Conservation (phyloP, 164 flowering plant species). For the Taxillus chinensis region DNA sequence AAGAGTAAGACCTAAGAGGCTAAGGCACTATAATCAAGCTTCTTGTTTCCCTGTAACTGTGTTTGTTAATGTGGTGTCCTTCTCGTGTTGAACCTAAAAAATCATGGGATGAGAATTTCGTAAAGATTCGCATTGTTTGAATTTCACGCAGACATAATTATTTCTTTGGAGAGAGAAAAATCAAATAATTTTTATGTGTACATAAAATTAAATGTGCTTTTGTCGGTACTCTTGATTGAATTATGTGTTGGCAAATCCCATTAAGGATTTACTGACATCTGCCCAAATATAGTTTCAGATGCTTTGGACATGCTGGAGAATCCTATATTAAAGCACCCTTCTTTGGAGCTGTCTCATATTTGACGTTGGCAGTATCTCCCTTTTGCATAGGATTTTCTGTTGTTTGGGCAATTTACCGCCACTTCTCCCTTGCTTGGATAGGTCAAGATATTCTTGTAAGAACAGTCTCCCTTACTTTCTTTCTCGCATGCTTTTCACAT, state of each 20-base stretch:
- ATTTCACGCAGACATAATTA: no score
- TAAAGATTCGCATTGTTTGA: no score
- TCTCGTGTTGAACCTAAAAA: no score
- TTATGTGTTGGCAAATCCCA: not conserved
- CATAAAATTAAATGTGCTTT: no score
- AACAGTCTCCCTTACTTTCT: conserved; percentile 1
- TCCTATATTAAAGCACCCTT: conserved; percentile 78
- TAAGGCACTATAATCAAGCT: no score
- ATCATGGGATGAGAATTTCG: no score
- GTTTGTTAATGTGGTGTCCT: no score
- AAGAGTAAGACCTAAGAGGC: no score
- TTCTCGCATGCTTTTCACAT: not conserved
- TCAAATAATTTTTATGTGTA: no score
- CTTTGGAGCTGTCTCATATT: conserved; percentile 84
- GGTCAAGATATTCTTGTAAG: conserved; percentile 99
- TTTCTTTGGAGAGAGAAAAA: no score
- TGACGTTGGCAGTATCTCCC: conserved; percentile 80
- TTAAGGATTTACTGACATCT: not conserved
- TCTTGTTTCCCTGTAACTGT: no score
- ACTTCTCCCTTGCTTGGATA: conserved; percentile 78
- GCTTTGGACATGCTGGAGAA: conserved; percentile 64
- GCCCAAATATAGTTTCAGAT: conserved; percentile 38
- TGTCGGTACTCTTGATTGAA: not conserved
- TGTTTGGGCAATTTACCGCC: conserved; percentile 86
- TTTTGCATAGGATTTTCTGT: conserved; percentile 89